Conservation (phyloP, 176 grass and related monocot genomes). For the Luzula sylvatica region DNA sequence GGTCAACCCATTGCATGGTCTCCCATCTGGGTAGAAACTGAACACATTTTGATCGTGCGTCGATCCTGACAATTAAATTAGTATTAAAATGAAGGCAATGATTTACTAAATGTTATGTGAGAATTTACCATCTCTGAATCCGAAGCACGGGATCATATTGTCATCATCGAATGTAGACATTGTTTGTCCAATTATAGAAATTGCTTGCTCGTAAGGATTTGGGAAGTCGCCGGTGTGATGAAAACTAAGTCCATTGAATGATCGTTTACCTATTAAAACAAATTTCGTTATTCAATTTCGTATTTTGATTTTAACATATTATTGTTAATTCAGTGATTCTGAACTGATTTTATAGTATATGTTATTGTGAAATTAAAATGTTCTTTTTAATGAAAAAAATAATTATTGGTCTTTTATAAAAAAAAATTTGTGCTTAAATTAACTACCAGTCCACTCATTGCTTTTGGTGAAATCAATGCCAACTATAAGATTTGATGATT, state of each 20-base stretch:
- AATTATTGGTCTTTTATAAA: too few species aligned
- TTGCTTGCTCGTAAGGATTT: slow-evolving; percentile 20
- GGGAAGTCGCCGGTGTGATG: slow-evolving; percentile 6
- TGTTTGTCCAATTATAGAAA: slow-evolving; percentile 19
- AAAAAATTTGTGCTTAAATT: too few species aligned
- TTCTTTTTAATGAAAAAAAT: not conserved
- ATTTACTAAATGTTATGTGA: not conserved
- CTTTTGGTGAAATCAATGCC: slow-evolving; percentile 20
- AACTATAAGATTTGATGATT: slow-evolving; percentile 15
- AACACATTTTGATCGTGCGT: slow-evolving; percentile 82
- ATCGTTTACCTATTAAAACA: slow-evolving; percentile 12
- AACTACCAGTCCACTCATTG: slow-evolving; percentile 20
- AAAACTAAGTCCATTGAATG: slow-evolving; percentile 15
- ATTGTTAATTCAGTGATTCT: not conserved
- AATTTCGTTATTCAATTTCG: too few species aligned
- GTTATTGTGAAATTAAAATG: too few species aligned
- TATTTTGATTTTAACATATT: too few species aligned
- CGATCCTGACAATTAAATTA: slow-evolving; percentile 35
- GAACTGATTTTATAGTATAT: not conserved
- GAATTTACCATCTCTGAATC: slow-evolving; percentile 19
- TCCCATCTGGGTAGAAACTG: slow-evolving; percentile 52
- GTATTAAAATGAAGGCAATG: not conserved
- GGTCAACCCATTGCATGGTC: slow-evolving; percentile 55
- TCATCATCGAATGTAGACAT: slow-evolving; percentile 13
- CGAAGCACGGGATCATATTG: slow-evolving; percentile 16